Conservation (phyloP, 331 rosid species). For the Saraca asoca region DNA sequence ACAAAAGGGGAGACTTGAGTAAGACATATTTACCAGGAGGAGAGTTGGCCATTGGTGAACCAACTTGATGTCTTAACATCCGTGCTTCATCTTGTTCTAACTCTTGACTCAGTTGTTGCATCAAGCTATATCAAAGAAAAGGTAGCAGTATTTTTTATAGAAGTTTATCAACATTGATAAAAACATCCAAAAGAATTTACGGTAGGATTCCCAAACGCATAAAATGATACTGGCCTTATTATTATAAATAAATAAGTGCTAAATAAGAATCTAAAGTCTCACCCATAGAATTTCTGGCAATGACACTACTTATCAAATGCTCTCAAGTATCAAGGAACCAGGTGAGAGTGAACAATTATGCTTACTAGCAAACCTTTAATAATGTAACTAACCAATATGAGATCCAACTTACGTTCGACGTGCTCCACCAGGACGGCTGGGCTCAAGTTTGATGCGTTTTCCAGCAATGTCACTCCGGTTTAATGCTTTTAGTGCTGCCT, state of each 20-base stretch:
- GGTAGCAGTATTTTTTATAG: constrained; percentile 3
- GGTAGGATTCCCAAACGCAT: neutral
- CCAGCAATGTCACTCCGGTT: constrained; percentile 96
- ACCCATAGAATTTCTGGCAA: neutral
- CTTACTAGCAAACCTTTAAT: neutral
- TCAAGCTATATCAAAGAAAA: constrained; percentile 54
- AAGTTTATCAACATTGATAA: constrained; percentile 9
- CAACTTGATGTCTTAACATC: constrained; percentile 70
- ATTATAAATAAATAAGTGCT: too few relatives aligned
- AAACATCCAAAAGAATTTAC: neutral
- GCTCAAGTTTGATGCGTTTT: constrained; percentile 94
- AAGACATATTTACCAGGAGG: constrained; percentile 72
- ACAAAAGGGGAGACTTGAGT: constrained; percentile 13
- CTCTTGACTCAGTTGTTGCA: constrained; percentile 90
- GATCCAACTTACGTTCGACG: constrained; percentile 75
- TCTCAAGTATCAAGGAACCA: constrained; percentile 1
- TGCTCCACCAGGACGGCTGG: constrained; percentile 98
- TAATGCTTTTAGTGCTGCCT: constrained; percentile 85
- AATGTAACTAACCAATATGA: constrained; percentile 17
- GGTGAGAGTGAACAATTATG: neutral
- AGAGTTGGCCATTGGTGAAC: constrained; percentile 81
- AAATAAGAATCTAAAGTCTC: too few relatives aligned
- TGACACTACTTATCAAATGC: constrained; percentile 9
- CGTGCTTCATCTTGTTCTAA: constrained; percentile 81
- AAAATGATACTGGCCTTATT: too few relatives aligned